Percentiles rank a stretch among this genome's conserved stretches.
These are phyloP conservation scores for Cnidoscolus chayamansa DNA, from an alignment of 441 rosid genomes.

Conservation along the genomic window DNA sequence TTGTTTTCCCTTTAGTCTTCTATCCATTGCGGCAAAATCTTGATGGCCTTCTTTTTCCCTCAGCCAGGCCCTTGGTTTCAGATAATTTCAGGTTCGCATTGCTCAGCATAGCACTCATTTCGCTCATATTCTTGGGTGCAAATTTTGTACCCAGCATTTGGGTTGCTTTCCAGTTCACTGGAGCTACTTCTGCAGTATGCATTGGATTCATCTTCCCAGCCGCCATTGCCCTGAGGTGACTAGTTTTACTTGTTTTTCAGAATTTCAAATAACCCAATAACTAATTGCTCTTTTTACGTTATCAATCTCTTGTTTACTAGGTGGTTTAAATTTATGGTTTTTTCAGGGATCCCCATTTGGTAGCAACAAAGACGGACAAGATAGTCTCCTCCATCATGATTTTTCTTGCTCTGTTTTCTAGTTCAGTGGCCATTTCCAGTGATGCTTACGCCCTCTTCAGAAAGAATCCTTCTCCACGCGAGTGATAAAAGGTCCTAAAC, in stretches of 20 bases:
- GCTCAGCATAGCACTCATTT: conserved; percentile 52
- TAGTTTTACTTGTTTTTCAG: background rate
- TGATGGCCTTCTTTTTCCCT: conserved; percentile 84
- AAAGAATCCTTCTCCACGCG: conserved; percentile 13
- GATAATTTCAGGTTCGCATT: conserved; percentile 59
- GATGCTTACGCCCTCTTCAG: conserved; percentile 18
- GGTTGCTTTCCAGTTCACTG: conserved; percentile 92
- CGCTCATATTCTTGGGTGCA: conserved; percentile 62
- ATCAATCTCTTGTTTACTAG: background rate
- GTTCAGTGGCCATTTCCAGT: conserved; percentile 21
- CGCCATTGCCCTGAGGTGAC: conserved; percentile 64
- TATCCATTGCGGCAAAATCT: conserved; percentile 68
- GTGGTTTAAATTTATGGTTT: background rate
- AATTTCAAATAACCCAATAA: background rate
- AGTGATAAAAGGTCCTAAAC: conserved; percentile 2
- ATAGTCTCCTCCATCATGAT: conserved; percentile 12
- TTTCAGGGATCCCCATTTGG: conserved; percentile 23
- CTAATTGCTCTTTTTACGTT: background rate
- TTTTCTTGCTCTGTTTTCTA: conserved; percentile 26
- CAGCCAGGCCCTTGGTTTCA: conserved; percentile 46
- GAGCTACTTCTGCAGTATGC: conserved; percentile 81
- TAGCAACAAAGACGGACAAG: conserved; percentile 27
- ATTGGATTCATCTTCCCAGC: conserved; percentile 89
- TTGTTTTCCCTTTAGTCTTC: conserved; percentile 81
- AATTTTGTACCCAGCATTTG: conserved; percentile 80